Conservation (phyloP, 2,329 filamentous ascomycete genomes). For the Parastagonospora avenae region DNA sequence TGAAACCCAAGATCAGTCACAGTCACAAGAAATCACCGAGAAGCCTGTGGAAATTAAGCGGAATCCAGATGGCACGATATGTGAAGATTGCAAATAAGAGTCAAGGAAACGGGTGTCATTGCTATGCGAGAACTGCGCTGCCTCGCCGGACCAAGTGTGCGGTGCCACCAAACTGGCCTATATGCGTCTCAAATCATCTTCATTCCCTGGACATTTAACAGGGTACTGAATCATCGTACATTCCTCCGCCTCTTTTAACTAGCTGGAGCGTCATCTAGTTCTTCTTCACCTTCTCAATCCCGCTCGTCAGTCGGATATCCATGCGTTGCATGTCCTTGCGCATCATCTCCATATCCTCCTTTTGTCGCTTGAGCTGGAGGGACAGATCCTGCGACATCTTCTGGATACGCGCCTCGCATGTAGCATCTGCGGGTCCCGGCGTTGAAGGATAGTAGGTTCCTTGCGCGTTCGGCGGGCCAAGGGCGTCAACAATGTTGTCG, state of each 20-base stretch:
- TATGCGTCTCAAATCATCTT: no score
- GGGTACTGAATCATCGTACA: neutral
- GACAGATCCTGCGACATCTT: constrained; percentile 1
- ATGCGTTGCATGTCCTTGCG: constrained; percentile 21
- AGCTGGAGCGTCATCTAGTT: neutral
- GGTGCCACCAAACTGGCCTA: no score
- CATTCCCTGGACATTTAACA: no score
- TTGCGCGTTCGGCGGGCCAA: constrained; percentile 27
- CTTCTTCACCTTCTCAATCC: constrained; percentile 15
- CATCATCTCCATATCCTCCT: constrained; percentile 16
- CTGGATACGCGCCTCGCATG: neutral
- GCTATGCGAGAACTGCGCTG: neutral
- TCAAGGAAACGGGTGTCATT: neutral
- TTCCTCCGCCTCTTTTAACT: neutral
- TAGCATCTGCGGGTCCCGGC: neutral
- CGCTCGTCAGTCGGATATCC: constrained; percentile 23
- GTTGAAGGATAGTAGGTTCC: constrained; percentile 18
- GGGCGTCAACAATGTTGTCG: constrained; percentile 29
- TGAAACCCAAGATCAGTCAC: constrained; percentile 1
- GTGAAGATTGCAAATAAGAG: constrained; percentile 43
- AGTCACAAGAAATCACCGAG: neutral
- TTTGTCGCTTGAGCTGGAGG: constrained; percentile 10
- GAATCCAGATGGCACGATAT: constrained; percentile 43
- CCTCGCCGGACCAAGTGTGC: no score
- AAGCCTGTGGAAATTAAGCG: constrained; percentile 24